Evolutionary conservation across 2,329 filamentous ascomycete genomes (phyloP).

Genomic region (Ciborinia camelliae): DNA sequence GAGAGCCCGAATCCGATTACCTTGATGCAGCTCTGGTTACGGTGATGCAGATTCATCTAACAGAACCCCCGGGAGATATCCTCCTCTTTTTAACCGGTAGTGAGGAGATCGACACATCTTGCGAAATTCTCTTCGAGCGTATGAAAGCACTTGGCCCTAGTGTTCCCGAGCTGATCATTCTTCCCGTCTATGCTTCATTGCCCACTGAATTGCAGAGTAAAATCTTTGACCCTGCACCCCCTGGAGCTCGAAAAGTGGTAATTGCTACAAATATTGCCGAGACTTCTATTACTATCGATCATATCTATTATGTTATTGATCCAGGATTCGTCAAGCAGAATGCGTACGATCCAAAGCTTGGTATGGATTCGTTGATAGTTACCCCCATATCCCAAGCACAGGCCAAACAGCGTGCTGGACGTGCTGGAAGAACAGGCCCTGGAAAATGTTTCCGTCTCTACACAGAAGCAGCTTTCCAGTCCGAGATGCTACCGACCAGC

Average conservation of each 20-base stretch:
- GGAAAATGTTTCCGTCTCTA: conserved; percentile 96
- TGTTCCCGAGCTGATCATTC: conserved; percentile 86
- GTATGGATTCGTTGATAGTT: conserved; percentile 95
- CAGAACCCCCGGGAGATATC: conserved; percentile 88
- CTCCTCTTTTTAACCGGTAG: conserved; percentile 96
- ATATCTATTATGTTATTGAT: conserved; percentile 96
- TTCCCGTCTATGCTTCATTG: conserved; percentile 94
- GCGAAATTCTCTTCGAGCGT: conserved; percentile 86
- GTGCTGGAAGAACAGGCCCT: conserved; percentile 89
- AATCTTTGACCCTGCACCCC: conserved; percentile 90
- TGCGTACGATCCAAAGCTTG: conserved; percentile 92
- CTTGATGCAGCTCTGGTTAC: conserved; percentile 91
- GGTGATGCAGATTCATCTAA: conserved; percentile 96
- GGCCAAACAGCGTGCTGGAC: conserved; percentile 88
- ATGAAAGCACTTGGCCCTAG: conserved; percentile 93
- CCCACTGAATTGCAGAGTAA: conserved; percentile 90
- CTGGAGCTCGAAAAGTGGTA: conserved; percentile 85
- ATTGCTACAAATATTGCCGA: conserved; percentile 99
- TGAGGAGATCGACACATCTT: conserved; percentile 94
- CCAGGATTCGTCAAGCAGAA: conserved; percentile 98
- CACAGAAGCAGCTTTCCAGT: conserved; percentile 91
- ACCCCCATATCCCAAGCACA: conserved; percentile 97
- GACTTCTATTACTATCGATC: conserved; percentile 95
- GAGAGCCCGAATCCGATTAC: conserved; percentile 94
- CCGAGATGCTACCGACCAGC: conserved; percentile 93